These are phyloP conservation scores for Scheffersomyces lignicola DNA, from an alignment of 1,139 yeast species.

Conservation along the genomic window DNA sequence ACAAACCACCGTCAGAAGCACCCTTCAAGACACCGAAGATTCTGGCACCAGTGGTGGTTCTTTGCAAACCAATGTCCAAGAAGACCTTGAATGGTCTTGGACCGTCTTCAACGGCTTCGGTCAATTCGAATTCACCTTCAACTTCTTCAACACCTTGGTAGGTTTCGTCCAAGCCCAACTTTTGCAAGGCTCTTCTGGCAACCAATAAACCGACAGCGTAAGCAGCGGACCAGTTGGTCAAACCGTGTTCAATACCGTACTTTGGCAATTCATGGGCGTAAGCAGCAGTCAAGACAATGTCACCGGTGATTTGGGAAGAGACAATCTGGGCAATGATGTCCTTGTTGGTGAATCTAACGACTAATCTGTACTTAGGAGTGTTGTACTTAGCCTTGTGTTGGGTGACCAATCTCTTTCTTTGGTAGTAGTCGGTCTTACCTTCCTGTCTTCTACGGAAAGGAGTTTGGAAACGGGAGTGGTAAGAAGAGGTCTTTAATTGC, in stretches of 20 bases:
- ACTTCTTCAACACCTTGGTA: conserved; percentile 99
- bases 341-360: conserved; percentile 99
- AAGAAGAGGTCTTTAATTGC: conserved; percentile 78
- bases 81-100: conserved; percentile 99
- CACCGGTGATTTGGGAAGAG: conserved; percentile 97
- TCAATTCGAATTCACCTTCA: conserved; percentile 97
- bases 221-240: conserved; percentile 99
- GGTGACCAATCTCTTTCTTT: conserved; percentile 98
- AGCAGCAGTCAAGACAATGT: conserved; percentile 94
- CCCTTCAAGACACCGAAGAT: conserved; percentile 99
- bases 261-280: conserved; percentile 98
- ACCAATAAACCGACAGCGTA: conserved; percentile 98
- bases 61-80: conserved; percentile 99
- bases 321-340: conserved; percentile 98
- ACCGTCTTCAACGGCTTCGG: conserved; percentile 99
- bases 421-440: conserved; percentile 99
- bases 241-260: conserved; percentile 98
- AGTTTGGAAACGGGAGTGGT: conserved; percentile 99
- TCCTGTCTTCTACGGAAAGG: conserved; percentile 99
- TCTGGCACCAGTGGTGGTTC: conserved; percentile 99
- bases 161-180: conserved; percentile 98
- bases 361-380: conserved; percentile 99
- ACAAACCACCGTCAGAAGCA: conserved; percentile 99
- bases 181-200: conserved; percentile 99
- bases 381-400: conserved; percentile 99